Evolutionary conservation across 140 eudicot species (phyloP).

Genomic region (Erigeron philadelphicus): DNA sequence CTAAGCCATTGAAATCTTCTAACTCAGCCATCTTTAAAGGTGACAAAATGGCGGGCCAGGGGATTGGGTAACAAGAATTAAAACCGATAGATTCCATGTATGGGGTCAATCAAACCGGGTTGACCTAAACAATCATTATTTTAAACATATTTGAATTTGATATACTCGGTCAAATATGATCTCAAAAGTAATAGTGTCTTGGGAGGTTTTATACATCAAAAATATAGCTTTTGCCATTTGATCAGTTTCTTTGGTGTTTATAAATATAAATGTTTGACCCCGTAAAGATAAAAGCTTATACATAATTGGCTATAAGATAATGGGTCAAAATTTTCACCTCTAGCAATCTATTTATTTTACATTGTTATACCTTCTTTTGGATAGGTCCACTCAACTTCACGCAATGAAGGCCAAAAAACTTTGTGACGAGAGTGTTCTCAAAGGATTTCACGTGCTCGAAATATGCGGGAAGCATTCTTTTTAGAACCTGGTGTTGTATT

Average conservation of each 20-base stretch:
- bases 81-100: neutral
- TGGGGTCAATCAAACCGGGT: neutral
- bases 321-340: neutral
- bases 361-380: constrained; percentile 60
- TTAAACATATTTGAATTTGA: neutral
- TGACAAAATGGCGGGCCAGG: neutral
- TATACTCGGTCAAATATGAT: neutral
- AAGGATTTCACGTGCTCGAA: constrained; percentile 64
- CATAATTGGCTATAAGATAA: neutral
- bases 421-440: constrained; percentile 73
- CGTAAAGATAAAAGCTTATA: neutral
- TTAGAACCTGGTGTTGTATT: constrained; percentile 50
- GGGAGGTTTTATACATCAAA: neutral
- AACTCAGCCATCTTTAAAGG: neutral
- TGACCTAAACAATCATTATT: neutral
- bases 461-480: constrained; percentile 88
- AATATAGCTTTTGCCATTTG: neutral
- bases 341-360: neutral
- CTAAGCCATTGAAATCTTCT: constrained; percentile 12
- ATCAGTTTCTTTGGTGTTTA: neutral
- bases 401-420: constrained; percentile 84
- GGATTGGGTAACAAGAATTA: neutral
- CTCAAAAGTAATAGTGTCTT: neutral
- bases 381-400: constrained; percentile 81
- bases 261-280: neutral